Conservation (phyloP, 2,329 filamentous ascomycete genomes). For the Claviceps purpurea region DNA sequence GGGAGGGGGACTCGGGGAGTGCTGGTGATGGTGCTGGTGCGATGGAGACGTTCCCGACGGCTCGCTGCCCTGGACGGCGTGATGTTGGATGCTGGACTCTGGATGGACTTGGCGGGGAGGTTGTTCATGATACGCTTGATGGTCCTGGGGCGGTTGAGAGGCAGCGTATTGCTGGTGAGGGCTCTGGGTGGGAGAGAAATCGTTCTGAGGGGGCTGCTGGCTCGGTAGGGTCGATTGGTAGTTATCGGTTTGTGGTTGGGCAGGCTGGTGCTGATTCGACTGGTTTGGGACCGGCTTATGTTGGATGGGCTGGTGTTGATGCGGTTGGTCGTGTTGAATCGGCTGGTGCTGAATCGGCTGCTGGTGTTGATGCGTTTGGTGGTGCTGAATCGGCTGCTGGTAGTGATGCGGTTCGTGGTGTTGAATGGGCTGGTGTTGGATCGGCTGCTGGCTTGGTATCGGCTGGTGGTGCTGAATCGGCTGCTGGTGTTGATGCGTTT, state of each 20-base stretch:
- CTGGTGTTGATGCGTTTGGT: neutral
- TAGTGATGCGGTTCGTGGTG: slow-evolving; percentile 11
- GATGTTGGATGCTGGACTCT: slow-evolving; percentile 7
- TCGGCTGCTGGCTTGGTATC: neutral
- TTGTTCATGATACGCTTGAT: slow-evolving; percentile 8
- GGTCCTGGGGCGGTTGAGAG: slow-evolving; percentile 12
- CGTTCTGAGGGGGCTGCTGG: slow-evolving; percentile 12
- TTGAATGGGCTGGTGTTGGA: slow-evolving; percentile 5
- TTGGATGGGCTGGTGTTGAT: slow-evolving; percentile 6
- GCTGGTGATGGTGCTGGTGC: slow-evolving; percentile 9
- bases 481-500: neutral
- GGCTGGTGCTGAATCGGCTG: slow-evolving; percentile 9
- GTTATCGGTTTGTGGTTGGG: slow-evolving; percentile 8
- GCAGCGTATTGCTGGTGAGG: slow-evolving; percentile 17
- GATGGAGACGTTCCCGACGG: neutral
- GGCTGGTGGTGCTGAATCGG: neutral
- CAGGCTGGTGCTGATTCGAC: slow-evolving; percentile 11
- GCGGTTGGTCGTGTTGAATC: slow-evolving; percentile 9
- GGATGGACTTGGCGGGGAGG: neutral
- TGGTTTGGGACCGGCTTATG: slow-evolving; percentile 1
- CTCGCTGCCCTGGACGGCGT: slow-evolving; percentile 7
- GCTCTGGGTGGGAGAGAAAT: slow-evolving; percentile 13
- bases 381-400: neutral
- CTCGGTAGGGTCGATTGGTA: slow-evolving; percentile 7
- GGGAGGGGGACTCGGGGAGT: slow-evolving; percentile 6